These are phyloP conservation scores for Physcomitrellopsis africana DNA, from an alignment of 225 moss, liverwort and hornwort species.

Conservation along the genomic window DNA sequence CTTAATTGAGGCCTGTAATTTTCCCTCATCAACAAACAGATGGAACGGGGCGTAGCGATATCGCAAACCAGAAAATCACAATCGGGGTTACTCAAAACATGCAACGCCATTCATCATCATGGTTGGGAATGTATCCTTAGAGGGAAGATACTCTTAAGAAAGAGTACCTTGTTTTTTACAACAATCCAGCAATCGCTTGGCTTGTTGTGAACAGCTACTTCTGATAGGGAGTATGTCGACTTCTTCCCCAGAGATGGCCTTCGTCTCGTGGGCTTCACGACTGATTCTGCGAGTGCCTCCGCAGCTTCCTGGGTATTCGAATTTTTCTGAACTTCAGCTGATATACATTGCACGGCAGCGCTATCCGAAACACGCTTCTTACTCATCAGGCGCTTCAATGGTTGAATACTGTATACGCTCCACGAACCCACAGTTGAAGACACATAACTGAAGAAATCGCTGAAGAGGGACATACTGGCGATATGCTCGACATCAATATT, in stretches of 20 bases:
- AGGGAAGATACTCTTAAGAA: no score
- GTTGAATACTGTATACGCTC: constrained; percentile 49
- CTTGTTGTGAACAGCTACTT: constrained; percentile 71
- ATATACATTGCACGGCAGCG: constrained; percentile 26
- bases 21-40: no score
- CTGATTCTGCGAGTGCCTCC: constrained; percentile 10
- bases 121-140: no score
- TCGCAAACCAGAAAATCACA: no score
- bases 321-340: constrained; percentile 38
- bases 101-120: no score
- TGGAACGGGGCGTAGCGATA: no score
- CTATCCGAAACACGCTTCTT: constrained; percentile 46
- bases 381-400: constrained; percentile 48
- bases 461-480: constrained; percentile 54
- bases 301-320: background rate
- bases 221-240: constrained; percentile 36
- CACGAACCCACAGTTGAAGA: constrained; percentile 44
- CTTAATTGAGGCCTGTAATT: no score
- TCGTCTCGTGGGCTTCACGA: constrained; percentile 30
- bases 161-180: constrained; percentile 72
- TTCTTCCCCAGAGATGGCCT: constrained; percentile 31
- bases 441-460: constrained; percentile 49
- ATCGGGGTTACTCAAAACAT: no score
- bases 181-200: constrained; percentile 84
- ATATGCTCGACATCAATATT: constrained; percentile 56